Percentiles rank a stretch among this genome's conserved stretches.
phyloP scores from a whole-genome alignment of 208 protist species.

The Eutreptiella sp. region DNA sequence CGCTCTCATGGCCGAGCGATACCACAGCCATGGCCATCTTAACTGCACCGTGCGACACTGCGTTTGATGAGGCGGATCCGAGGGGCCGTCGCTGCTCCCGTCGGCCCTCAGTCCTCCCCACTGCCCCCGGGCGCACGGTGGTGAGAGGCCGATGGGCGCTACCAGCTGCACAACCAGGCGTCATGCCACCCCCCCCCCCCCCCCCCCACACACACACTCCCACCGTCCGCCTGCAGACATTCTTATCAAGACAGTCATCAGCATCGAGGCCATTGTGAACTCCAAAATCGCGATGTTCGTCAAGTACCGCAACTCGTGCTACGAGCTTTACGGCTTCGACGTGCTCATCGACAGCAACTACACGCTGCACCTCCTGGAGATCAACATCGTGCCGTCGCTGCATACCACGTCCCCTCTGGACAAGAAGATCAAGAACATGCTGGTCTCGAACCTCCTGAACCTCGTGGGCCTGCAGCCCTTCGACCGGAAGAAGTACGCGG shows the following conservation, averaged over 20 bases:
- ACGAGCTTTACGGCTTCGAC: conserved; percentile 74
- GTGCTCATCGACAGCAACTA: conserved; percentile 58
- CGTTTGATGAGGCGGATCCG: no score
- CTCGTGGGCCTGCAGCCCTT: conserved; percentile 50
- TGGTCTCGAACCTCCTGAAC: conserved; percentile 66
- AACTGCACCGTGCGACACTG: no score
- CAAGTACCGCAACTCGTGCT: conserved; percentile 45
- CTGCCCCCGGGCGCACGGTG: no score
- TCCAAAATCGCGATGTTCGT: conserved; percentile 39
- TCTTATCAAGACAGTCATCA: conserved; percentile 59
- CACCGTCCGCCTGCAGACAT: no score
- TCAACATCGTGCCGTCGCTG: conserved; percentile 75
- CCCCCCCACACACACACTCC: no score
- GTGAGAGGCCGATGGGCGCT: no score
- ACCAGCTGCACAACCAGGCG: no score
- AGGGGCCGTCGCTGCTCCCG: no score
- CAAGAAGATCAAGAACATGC: conserved; percentile 64
- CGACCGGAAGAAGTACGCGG: conserved; percentile 5
- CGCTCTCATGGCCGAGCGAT: no score
- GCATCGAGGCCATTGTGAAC: conserved; percentile 50
- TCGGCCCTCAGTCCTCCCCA: no score
- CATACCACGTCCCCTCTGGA: conserved; percentile 66
- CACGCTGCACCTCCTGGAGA: conserved; percentile 64
- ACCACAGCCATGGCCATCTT: no score
- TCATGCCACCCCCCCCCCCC: no score